phyloP scores from a whole-genome alignment of 352 stramenopile species.

The Achlya hypogyna region DNA sequence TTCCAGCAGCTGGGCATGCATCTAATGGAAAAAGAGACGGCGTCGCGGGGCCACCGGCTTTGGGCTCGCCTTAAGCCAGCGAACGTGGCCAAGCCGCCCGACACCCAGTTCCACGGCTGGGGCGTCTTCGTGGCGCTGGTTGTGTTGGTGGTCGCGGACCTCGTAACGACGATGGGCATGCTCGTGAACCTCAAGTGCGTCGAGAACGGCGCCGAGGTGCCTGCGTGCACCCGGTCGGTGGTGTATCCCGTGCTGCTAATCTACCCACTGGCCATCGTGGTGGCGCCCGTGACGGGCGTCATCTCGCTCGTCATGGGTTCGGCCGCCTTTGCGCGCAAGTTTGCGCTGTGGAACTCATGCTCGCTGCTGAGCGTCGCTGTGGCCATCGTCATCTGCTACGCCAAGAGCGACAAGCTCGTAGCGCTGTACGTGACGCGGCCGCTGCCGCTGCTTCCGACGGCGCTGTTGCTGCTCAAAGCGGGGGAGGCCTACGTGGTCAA shows the following conservation, averaged over 20 bases:
- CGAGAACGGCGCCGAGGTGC: constrained; percentile 55
- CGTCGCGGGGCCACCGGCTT: not conserved
- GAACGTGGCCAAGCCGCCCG: constrained; percentile 29
- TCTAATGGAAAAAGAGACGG: not conserved
- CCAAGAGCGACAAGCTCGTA: constrained; percentile 55
- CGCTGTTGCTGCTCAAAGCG: constrained; percentile 54
- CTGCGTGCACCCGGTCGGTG: constrained; percentile 58
- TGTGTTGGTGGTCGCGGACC: constrained; percentile 57
- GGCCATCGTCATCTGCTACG: constrained; percentile 51
- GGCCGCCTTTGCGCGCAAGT: constrained; percentile 55
- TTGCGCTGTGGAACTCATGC: constrained; percentile 67
- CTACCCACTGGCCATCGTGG: constrained; percentile 53
- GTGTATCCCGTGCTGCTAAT: constrained; percentile 62
- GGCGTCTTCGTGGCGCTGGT: constrained; percentile 58
- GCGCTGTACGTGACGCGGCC: constrained; percentile 73
- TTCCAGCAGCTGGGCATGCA: constrained; percentile 36
- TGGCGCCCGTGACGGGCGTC: constrained; percentile 68
- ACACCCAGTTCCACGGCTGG: constrained; percentile 27
- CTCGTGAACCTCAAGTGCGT: constrained; percentile 75
- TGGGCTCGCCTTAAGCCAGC: not conserved
- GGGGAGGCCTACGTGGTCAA: constrained; percentile 60
- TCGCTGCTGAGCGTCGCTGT: constrained; percentile 71
- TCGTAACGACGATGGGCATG: constrained; percentile 72
- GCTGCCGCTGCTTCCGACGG: constrained; percentile 54
- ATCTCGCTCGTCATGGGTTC: constrained; percentile 62